A percentile compares a stretch with the other conserved stretches of the same genome.
Evolutionary conservation across 352 stramenopile species (phyloP).

Genomic region (Pythium scleroteichum): DNA sequence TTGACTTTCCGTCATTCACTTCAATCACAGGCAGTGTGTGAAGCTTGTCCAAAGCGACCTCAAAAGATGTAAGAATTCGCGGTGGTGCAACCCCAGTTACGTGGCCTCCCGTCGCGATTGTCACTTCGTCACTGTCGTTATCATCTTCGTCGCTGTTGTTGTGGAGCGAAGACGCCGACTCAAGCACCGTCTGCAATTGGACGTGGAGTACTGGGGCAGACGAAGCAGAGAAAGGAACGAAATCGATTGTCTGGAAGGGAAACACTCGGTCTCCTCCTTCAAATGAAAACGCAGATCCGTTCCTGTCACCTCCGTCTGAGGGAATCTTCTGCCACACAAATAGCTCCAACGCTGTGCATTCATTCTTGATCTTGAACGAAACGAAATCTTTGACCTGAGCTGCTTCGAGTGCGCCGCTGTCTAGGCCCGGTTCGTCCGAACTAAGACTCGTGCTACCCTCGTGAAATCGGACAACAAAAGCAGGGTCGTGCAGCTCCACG

Average conservation of each 20-base stretch:
- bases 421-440: constrained; percentile 1
- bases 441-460: constrained; percentile 11
- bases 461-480: constrained; percentile 36
- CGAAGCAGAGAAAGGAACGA: constrained; percentile 73
- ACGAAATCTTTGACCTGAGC: constrained; percentile 62
- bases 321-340: constrained; percentile 84
- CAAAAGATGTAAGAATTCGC: constrained; percentile 68
- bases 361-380: constrained; percentile 81
- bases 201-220: constrained; percentile 66
- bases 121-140: constrained; percentile 15
- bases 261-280: constrained; percentile 70
- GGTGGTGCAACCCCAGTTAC: constrained; percentile 16
- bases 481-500: constrained; percentile 80
- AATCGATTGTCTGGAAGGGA: constrained; percentile 80
- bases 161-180: constrained; percentile 30
- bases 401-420: constrained; percentile 8
- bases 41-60: constrained; percentile 80
- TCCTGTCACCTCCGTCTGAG: constrained; percentile 43
- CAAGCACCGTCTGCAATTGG: constrained; percentile 69
- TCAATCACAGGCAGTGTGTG: constrained; percentile 81
- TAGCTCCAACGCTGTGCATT: constrained; percentile 74
- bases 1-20: constrained; percentile 57
- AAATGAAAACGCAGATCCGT: constrained; percentile 33
- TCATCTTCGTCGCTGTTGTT: constrained; percentile 22
- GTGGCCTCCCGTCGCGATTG: neutral